phyloP scores from a whole-genome alignment of 768 basidiomycete species.

The Coprinopsis sp. region DNA sequence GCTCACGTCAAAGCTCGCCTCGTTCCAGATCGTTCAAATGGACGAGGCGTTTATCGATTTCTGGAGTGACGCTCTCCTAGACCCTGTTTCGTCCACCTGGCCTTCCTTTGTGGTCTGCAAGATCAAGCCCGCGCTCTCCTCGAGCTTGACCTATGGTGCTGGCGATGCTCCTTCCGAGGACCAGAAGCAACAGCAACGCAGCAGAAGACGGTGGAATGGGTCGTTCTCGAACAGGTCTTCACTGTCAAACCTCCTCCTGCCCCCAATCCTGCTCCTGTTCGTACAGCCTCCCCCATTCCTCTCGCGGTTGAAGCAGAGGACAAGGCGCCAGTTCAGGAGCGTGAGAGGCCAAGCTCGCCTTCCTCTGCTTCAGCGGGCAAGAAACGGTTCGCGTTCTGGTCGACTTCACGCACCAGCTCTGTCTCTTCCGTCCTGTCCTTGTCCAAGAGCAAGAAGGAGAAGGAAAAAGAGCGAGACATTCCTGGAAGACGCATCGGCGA shows the following conservation, averaged over 20 bases:
- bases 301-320: too few relatives aligned
- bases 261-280: conserved; percentile 15
- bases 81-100: conserved; percentile 62
- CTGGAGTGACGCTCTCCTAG: conserved; percentile 70
- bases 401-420: conserved; percentile 28
- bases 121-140: conserved; percentile 39
- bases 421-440: conserved; percentile 27
- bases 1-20: conserved; percentile 35
- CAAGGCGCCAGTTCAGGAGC: conserved; percentile 2
- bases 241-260: conserved; percentile 32
- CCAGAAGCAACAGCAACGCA: conserved; percentile 20
- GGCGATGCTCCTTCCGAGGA: too few relatives aligned
- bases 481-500: conserved; percentile 63
- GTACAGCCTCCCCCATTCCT: too few relatives aligned
- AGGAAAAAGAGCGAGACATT: conserved; percentile 3
- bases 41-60: conserved; percentile 85
- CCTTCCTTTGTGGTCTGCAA: conserved; percentile 69
- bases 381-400: conserved; percentile 66
- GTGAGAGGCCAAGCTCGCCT: conserved; percentile 33
- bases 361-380: conserved; percentile 46
- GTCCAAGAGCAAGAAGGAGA: conserved; percentile 32
- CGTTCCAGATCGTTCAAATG: conserved; percentile 48
- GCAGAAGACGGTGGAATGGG: conserved; percentile 49
- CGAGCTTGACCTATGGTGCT: conserved; percentile 21
- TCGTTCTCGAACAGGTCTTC: conserved; percentile 65